Evolutionary conservation across 202 grass and related monocot species (phyloP).

Genomic region (Eragrostis tef): DNA sequence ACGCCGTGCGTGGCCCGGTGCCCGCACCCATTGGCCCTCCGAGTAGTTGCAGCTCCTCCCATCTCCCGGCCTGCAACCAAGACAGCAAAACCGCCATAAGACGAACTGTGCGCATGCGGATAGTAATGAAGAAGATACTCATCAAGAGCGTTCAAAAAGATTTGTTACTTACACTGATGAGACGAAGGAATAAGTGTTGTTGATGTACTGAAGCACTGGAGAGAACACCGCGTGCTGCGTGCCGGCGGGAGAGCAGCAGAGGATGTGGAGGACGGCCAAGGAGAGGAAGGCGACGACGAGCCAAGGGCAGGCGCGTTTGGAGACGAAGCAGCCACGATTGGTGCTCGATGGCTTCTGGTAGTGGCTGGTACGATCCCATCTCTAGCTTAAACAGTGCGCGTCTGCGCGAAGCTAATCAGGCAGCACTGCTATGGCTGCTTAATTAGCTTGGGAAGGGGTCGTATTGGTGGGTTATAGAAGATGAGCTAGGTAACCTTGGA

Average conservation of each 20-base stretch:
- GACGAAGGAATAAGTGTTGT: slow-evolving; percentile 36
- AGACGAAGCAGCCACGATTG: background rate
- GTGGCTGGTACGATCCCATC: slow-evolving; percentile 29
- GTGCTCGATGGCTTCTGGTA: slow-evolving; percentile 9
- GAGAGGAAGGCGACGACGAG: slow-evolving; percentile 28
- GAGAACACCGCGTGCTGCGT: background rate
- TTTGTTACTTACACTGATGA: slow-evolving; percentile 9
- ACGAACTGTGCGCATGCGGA: background rate
- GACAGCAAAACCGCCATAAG: background rate
- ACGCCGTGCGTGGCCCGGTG: slow-evolving; percentile 39
- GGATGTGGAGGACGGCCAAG: slow-evolving; percentile 47
- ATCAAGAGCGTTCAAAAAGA: background rate
- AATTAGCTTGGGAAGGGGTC: background rate
- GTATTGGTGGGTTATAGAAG: background rate
- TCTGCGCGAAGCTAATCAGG: background rate
- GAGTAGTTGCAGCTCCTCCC: slow-evolving; percentile 46
- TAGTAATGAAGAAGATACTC: background rate
- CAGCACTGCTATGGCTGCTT: background rate
- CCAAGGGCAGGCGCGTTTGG: slow-evolving; percentile 1
- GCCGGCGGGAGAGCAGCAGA: slow-evolving; percentile 37
- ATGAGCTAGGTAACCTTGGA: background rate
- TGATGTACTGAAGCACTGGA: slow-evolving; percentile 38
- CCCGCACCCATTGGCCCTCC: slow-evolving; percentile 49
- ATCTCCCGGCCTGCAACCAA: background rate
- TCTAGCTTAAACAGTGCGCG: background rate